Evolutionary conservation across 116 monocot genomes (phyloP), one percentile per base, ranked within the genome.

Genomic region (Cymodocea nodosa): DNA sequence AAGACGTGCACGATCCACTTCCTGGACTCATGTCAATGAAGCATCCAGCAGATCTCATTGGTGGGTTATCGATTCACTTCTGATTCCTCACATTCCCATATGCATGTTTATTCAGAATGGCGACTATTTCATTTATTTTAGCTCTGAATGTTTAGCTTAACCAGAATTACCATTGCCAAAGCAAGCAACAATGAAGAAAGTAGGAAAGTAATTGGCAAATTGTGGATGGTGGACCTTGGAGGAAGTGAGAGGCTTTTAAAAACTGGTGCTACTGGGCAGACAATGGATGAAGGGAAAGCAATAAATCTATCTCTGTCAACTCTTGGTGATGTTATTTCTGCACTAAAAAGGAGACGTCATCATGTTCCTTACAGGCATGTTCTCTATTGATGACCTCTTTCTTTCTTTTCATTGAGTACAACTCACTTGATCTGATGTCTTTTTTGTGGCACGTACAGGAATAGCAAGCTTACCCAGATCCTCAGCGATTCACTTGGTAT

Each of bases 181-280:
- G 22, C 65, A 16, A 65, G 68, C 4, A 66, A 71, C 34, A 23
- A 13, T 0, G 64, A 22, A 4, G 69, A 60, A 60, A 55, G 66
- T 25, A 35, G 53, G 19, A 63, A 65, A 48, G 23, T 64, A 35
- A 39, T 78, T 14, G 80, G 81, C 63, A 92, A 87, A 63, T 19
- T 92, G 56, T 92, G 92, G 92, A 73, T 92, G 74, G 84, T 92
- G 59, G 92, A 92, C 62, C 82, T 92, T 54, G 92, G 92, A 16
- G 92, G 92, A 52, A 92, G 85, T 51, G 92, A 92, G 70, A 73
- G 92, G 4, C 61, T 92, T 23, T 70, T 92, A 36, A 92, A 92
- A 71, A 92, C 87, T 4, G 87, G 87, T 30, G 92, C 92, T 23
- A 80, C 71, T 14, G 92, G 92, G 15, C 84, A 81, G 48, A 87